Evolutionary conservation across 2,329 filamentous ascomycete species (phyloP).

Genomic region (Pseudogymnoascus destructans): DNA sequence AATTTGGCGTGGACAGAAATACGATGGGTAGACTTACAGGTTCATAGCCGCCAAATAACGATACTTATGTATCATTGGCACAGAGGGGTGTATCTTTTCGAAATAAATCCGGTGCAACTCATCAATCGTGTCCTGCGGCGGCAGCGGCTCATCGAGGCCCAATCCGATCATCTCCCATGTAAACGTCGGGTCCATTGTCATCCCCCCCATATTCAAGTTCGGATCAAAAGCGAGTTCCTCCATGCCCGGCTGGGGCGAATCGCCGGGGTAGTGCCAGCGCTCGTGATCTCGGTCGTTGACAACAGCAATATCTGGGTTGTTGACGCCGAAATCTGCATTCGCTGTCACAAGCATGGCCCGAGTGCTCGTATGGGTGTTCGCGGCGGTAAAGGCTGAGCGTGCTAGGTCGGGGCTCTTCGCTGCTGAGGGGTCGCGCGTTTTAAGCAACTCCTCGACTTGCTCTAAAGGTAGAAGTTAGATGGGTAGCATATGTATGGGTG

Average conservation of each 20-base stretch:
- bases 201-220: slow-evolving; percentile 34
- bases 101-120: slow-evolving; percentile 71
- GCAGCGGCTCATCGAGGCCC: slow-evolving; percentile 56
- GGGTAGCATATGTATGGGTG: neutral
- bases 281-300: slow-evolving; percentile 37
- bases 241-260: slow-evolving; percentile 38
- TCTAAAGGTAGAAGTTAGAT: slow-evolving; percentile 36
- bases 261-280: slow-evolving; percentile 40
- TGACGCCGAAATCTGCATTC: slow-evolving; percentile 29
- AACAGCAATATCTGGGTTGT: slow-evolving; percentile 36
- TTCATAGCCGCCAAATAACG: slow-evolving; percentile 84
- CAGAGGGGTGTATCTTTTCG: slow-evolving; percentile 71
- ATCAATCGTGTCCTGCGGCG: slow-evolving; percentile 57
- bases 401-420: slow-evolving; percentile 16
- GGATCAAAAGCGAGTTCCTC: slow-evolving; percentile 47
- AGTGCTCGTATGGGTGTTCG: slow-evolving; percentile 7
- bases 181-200: slow-evolving; percentile 42
- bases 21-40: slow-evolving; percentile 35
- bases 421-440: slow-evolving; percentile 51
- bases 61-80: slow-evolving; percentile 81
- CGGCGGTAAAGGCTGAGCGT: slow-evolving; percentile 15
- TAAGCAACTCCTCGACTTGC: slow-evolving; percentile 84
- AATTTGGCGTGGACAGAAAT: slow-evolving; percentile 7
- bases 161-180: slow-evolving; percentile 73
- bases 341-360: slow-evolving; percentile 1